Evolutionary conservation across 108 stramenopile species (phyloP).

Genomic region (Seminavis robusta): DNA sequence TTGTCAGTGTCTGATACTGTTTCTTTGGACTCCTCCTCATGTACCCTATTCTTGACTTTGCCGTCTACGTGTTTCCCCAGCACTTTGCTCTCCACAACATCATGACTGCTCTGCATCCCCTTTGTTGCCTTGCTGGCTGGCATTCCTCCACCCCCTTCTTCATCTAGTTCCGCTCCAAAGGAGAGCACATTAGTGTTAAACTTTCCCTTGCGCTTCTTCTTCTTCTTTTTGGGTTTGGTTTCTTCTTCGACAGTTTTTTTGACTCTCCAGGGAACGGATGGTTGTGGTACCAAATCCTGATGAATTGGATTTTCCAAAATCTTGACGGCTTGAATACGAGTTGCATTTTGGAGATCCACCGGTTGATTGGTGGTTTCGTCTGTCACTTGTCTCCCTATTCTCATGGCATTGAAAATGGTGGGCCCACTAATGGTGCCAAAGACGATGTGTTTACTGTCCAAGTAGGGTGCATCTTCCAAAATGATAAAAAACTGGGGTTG

Average conservation of each 20-base stretch:
- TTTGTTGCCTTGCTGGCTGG: background rate
- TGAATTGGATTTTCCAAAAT: slow-evolving; percentile 85
- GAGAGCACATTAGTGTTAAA: slow-evolving; percentile 79
- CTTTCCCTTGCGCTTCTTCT: slow-evolving; percentile 45
- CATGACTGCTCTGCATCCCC: slow-evolving; percentile 67
- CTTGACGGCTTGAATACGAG: slow-evolving; percentile 64
- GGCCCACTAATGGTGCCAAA: slow-evolving; percentile 88
- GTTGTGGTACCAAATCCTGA: slow-evolving; percentile 63
- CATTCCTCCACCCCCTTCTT: slow-evolving; percentile 15
- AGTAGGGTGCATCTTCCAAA: slow-evolving; percentile 81
- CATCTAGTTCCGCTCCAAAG: slow-evolving; percentile 82
- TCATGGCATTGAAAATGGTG: slow-evolving; percentile 92
- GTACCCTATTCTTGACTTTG: slow-evolving; percentile 1
- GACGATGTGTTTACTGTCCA: slow-evolving; percentile 90
- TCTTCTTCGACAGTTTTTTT: slow-evolving; percentile 10
- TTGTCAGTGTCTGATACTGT: too few species aligned
- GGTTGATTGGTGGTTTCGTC: slow-evolving; percentile 53
- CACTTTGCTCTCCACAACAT: slow-evolving; percentile 44
- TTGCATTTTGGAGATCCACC: slow-evolving; percentile 49
- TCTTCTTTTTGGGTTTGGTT: slow-evolving; percentile 9
- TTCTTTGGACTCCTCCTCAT: background rate
- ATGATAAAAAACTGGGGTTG: slow-evolving; percentile 96
- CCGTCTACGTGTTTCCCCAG: slow-evolving; percentile 30
- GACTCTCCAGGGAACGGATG: slow-evolving; percentile 54
- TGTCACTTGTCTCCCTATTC: slow-evolving; percentile 80